Evolutionary conservation across 179 eudicot genomes (phyloP), one percentile per base, ranked within the genome.

Genomic region (Patellifolia procumbens): DNA sequence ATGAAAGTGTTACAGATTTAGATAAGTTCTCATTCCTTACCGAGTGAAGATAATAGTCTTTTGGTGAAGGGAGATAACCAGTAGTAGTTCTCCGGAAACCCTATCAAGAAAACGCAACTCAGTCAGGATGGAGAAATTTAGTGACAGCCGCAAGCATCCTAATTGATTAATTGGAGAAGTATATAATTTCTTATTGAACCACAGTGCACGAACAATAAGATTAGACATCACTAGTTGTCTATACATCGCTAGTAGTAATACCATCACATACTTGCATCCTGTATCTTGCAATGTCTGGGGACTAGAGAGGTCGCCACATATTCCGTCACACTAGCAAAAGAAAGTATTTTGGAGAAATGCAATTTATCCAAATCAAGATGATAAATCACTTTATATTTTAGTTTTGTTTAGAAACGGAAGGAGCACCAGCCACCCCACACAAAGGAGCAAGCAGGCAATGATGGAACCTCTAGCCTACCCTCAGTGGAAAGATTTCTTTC

Each of bases 31-130:
- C 63, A 20, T 70, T 73, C 22, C 86, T 64, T 89, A 91, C 98
- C 76, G 98, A 91, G 79, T 92, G 92, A 87, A 93, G 98, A 83
- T 93, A 93, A 84, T 87, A 89, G 58, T 92, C 82, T 51, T 87
- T 91, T 76, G 89, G 90, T 59, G 86, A 89, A 48, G 84, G 76
- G 58, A 81, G 89, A 78, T 79, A 75, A 53, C 86, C 80, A 71
- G 88, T 81, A 74, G 59, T 80, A 34, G 85, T 80, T 80, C 93
- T 90, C 70, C 95, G 81, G 55, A 93, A 93, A 76, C 90, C 98
- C 98, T 93, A 83, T 70, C 60, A 75, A 79, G 68, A 68, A 61
- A 60, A 46, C 76, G 45, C 58, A 28, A 34, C 32, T 75, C 71
- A 74, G 74, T 32, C 70, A 48, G 56, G 26, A 61, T 15, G 34